These are phyloP conservation scores for Pisolithus sp. DNA, from an alignment of 768 basidiomycete genomes.

Conservation along the genomic window DNA sequence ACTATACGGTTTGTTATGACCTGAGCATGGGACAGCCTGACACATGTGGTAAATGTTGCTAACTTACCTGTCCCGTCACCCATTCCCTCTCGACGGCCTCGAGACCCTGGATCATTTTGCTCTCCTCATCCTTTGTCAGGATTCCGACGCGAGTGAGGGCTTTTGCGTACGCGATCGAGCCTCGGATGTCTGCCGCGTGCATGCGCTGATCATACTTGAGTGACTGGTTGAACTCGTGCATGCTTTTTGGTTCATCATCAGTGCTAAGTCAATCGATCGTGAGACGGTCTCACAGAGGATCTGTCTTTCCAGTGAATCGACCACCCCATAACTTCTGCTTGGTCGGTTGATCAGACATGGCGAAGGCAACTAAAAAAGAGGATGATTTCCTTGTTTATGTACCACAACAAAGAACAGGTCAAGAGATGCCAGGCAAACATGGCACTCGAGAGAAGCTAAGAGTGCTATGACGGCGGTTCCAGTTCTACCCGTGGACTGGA, in stretches of 20 bases:
- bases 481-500: too few relatives aligned
- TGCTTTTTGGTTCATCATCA: constrained; percentile 39
- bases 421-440: too few relatives aligned
- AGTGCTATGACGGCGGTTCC: too few relatives aligned
- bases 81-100: constrained; percentile 77
- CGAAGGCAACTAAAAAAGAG: not conserved
- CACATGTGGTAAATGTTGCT: too few relatives aligned
- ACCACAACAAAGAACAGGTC: not conserved
- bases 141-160: constrained; percentile 77
- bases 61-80: constrained; percentile 66
- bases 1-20: constrained; percentile 38
- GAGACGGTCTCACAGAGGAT: constrained; percentile 34
- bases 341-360: constrained; percentile 37
- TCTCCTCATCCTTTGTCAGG: constrained; percentile 69
- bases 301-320: constrained; percentile 82
- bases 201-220: constrained; percentile 92
- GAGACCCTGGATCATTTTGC: constrained; percentile 68
- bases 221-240: constrained; percentile 98
- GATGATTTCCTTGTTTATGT: not conserved
- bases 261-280: not conserved
- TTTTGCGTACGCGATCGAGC: constrained; percentile 95
- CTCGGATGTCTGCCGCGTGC: constrained; percentile 85
- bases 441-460: too few relatives aligned
- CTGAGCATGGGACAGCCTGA: not conserved
- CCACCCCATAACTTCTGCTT: constrained; percentile 86